These are phyloP conservation scores for Amoebophrya sp. DNA, from an alignment of 169 alveolate species.

Conservation along the genomic window DNA sequence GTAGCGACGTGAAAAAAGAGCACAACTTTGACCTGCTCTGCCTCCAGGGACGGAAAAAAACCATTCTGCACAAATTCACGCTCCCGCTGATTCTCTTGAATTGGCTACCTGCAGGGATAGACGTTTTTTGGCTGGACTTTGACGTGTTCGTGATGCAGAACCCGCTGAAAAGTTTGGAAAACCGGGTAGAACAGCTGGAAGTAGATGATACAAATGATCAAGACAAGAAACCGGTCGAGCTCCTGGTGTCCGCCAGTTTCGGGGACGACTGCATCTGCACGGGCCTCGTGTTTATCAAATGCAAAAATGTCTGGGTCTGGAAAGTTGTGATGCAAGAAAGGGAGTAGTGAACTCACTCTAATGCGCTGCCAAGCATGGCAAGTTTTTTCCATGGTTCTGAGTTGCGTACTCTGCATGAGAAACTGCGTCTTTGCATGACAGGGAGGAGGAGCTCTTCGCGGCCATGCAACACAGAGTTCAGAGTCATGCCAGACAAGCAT, in stretches of 20 bases:
- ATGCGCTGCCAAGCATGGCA: too few species aligned
- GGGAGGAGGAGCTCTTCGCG: too few species aligned
- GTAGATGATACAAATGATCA: too few species aligned
- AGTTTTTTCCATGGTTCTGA: too few species aligned
- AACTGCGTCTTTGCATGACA: too few species aligned
- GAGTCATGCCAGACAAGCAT: too few species aligned
- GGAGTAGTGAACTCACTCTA: too few species aligned
- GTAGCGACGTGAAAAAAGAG: too few species aligned
- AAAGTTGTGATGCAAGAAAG: too few species aligned
- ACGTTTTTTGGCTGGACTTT: constrained; percentile 30
- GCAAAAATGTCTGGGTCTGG: not conserved
- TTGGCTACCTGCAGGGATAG: not conserved
- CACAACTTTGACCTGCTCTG: not conserved
- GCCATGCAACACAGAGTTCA: too few species aligned
- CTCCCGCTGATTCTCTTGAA: constrained; percentile 7
- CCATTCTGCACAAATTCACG: constrained; percentile 25
- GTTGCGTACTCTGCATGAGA: too few species aligned
- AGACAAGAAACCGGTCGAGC: not conserved
- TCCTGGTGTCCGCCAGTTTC: not conserved
- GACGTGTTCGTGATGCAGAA: constrained; percentile 11
- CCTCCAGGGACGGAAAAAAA: not conserved
- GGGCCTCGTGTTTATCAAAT: not conserved
- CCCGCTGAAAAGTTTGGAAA: not conserved
- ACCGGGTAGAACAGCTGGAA: not conserved
- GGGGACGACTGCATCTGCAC: constrained; percentile 28